A percentile compares a stretch with the other conserved stretches of the same genome.
Conservation (phyloP, 192 early-diverging fungal genomes). For the Coemansia sp. region DNA sequence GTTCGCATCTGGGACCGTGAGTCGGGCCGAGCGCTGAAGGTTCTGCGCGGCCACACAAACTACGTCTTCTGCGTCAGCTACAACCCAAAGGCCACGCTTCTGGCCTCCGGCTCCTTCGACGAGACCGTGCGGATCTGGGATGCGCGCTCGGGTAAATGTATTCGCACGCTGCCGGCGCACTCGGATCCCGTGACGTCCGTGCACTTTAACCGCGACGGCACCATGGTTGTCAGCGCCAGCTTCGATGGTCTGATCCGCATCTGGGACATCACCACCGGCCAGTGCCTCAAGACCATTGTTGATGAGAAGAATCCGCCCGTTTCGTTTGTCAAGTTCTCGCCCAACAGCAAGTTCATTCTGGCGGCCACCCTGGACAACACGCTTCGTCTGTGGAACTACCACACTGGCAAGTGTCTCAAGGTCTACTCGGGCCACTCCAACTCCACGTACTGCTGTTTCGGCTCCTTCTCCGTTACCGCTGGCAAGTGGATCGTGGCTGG, state of each 20-base stretch:
- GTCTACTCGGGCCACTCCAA: constrained; percentile 91
- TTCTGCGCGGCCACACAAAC: constrained; percentile 89
- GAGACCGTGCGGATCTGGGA: constrained; percentile 98
- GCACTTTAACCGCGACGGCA: constrained; percentile 96
- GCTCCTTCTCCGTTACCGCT: constrained; percentile 90
- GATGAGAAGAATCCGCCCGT: constrained; percentile 95
- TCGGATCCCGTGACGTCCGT: constrained; percentile 94
- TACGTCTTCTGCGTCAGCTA: constrained; percentile 98
- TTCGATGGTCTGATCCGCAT: constrained; percentile 97
- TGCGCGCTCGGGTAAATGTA: constrained; percentile 86
- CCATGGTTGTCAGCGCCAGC: constrained; percentile 91
- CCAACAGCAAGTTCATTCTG: constrained; percentile 98
- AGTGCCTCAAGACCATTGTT: constrained; percentile 95
- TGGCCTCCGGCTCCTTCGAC: constrained; percentile 98
- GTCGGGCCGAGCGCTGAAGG: constrained; percentile 68
- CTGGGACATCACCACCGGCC: constrained; percentile 97
- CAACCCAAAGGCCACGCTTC: constrained; percentile 89
- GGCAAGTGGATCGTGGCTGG: constrained; percentile 92
- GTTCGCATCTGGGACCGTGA: constrained; percentile 90
- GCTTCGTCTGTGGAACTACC: constrained; percentile 90
- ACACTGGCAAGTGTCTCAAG: constrained; percentile 95
- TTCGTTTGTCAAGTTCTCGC: constrained; percentile 98
- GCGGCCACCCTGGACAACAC: constrained; percentile 93
- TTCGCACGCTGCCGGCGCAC: constrained; percentile 91
- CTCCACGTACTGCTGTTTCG: constrained; percentile 89